Evolutionary conservation across 2,329 filamentous ascomycete species (phyloP), one percentile per base, ranked within the genome.

Genomic region (Colletotrichum shisoi): DNA sequence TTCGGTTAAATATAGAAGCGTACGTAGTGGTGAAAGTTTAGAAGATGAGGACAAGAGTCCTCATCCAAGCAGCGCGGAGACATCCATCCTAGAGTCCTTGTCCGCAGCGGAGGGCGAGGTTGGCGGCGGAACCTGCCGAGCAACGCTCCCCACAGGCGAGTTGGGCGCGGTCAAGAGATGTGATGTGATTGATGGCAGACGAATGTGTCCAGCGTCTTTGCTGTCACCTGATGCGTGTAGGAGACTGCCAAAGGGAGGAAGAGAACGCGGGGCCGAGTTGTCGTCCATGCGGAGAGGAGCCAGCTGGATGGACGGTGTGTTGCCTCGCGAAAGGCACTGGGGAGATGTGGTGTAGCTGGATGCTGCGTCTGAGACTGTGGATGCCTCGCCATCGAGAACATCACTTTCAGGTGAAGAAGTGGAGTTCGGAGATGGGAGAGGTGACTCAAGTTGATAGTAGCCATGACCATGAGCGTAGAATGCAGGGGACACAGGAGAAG

Each of bases 341-440:
- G 87, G 86, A 12, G 88, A 89, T 37, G 84, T 84, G 4, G 87
- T 88, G 74, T 87, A 86, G 63, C 85, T 82, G 1, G 88, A 90
- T 69, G 85, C 84, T 34, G 82, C 81, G 75, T 95, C 92, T 0
- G 91, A 93, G 57, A 91, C 83, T 69, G 92, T 82, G 1, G 90
- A 91, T 7, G 89, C 89, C 4, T 88, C 86, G 37, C 82, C 81
- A 51, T 90, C 88, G 17, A 84, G 79, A 2, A 82, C 84, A 19
- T 84, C 83, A 57, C 81, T 78, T 66, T 82, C 80, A 2, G 89
- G 91, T 0, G 79, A 80, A 34, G 76, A 73, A 45, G 85, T 82
- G 60, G 74, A 74, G 62, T 72, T 74, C 5, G 79, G 79, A 7
- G 79, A 80, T 2, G 76, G 75, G 5, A 80, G 72, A 31, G 76